phyloP scores from a whole-genome alignment of 805 yeast genomes.

The Candida peoriensis region DNA sequence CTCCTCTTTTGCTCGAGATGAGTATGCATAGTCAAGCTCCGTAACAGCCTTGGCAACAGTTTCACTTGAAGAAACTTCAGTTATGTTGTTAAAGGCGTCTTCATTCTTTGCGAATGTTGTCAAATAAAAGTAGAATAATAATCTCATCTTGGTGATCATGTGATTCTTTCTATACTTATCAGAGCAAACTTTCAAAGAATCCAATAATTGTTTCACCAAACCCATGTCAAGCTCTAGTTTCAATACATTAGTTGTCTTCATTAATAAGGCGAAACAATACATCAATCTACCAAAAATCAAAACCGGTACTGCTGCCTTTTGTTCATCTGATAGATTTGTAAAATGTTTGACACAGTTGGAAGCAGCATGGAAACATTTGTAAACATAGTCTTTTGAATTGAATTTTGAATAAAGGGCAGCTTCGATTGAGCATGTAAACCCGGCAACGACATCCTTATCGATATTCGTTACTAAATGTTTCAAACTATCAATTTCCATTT shows the following conservation, averaged over 20 bases:
- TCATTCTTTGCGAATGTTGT: constrained; percentile 25
- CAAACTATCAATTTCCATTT: constrained; percentile 13
- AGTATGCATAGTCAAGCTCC: too few relatives aligned
- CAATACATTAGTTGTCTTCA: constrained; percentile 20
- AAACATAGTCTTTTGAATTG: constrained; percentile 7
- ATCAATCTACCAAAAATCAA: constrained; percentile 23
- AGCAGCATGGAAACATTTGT: constrained; percentile 21
- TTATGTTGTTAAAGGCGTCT: constrained; percentile 17
- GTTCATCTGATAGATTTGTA: constrained; percentile 11
- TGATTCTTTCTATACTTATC: constrained; percentile 14
- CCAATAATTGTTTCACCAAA: constrained; percentile 13
- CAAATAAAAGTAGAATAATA: constrained; percentile 22
- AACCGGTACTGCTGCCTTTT: constrained; percentile 17
- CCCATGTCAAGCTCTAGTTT: constrained; percentile 15
- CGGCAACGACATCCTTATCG: constrained; percentile 11
- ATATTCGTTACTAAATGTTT: constrained; percentile 7
- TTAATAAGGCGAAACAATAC: constrained; percentile 23
- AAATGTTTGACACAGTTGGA: constrained; percentile 15
- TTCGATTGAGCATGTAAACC: constrained; percentile 20
- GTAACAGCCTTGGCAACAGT: constrained; percentile 10
- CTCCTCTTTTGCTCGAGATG: background rate
- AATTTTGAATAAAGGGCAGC: constrained; percentile 23
- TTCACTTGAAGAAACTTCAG: constrained; percentile 12
- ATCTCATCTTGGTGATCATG: constrained; percentile 18
- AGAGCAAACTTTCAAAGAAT: constrained; percentile 13